Base-by-base conservation (phyloP, 2,329 filamentous ascomycete species). In the Mariannaea sp. region DNA sequence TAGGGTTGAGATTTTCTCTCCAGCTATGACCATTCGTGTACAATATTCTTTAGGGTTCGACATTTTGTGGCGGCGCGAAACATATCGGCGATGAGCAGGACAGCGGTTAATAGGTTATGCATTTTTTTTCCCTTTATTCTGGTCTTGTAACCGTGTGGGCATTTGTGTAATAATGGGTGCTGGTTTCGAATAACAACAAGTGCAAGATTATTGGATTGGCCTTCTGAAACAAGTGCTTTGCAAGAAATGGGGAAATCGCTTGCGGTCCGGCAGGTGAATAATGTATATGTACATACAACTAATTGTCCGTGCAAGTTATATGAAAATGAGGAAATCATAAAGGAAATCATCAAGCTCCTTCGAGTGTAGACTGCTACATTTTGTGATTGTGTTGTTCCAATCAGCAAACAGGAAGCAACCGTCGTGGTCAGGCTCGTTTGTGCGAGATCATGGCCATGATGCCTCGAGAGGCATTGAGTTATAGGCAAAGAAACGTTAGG, bases 21-120 rank as follows among this genome's bases (percentile, higher is more conserved):
- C 32, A 44, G 45, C 32, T 46, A 60, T 57, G 9, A 56, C 54
- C 32, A 51, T 61, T 49, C 54, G 22, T 64, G 57, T 65, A 65
- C 49, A 29, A 60, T 56, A 60, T 54, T 51, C 58, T 26, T 46
- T 53, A 43, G 54, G 46, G 35, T 39, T 56, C 27, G 42, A 33
- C 47, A 52, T 52, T 41, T 26, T 20, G 22, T 33, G 33, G 8
- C 20, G 19, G 35, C 39, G 32, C 19, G 51, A 38, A 43, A 36
- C 40, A 38, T 20, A 49, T 29, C 42, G 46, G 45, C 52, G 45
- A 49, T 46, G 39, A 53, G 36, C 29, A 39, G 26, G 38, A 43
- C 14, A 41, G 16, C 47, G 17, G 36, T 33, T 39, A 27, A 41
- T 46, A 45, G 36, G 41, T 35, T 35, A 30, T 44, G 36, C 30